These are phyloP conservation scores for Phytophthora colocasiae DNA, from an alignment of 352 stramenopile species.

Conservation along the genomic window DNA sequence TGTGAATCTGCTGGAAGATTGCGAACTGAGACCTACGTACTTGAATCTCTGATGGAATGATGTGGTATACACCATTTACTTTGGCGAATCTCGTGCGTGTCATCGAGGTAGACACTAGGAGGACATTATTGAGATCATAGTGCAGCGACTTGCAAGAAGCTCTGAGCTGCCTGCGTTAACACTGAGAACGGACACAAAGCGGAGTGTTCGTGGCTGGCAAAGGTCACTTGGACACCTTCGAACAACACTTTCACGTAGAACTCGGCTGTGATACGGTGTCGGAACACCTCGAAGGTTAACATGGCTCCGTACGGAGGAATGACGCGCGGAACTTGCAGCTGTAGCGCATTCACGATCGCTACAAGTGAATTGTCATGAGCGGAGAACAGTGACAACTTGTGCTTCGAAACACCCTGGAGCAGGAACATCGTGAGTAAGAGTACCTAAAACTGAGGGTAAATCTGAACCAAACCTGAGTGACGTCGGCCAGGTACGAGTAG, in stretches of 20 bases:
- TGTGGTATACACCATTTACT: slow-evolving; percentile 15
- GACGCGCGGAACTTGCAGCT: slow-evolving; percentile 56
- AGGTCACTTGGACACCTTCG: slow-evolving; percentile 56
- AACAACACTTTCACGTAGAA: slow-evolving; percentile 64
- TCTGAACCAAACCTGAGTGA: slow-evolving; percentile 44
- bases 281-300: slow-evolving; percentile 77
- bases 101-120: slow-evolving; percentile 9
- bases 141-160: slow-evolving; percentile 46
- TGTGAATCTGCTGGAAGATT: slow-evolving; percentile 30
- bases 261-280: slow-evolving; percentile 44
- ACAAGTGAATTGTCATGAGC: slow-evolving; percentile 86
- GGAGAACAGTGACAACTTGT: slow-evolving; percentile 80
- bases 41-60: slow-evolving; percentile 17
- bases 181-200: slow-evolving; percentile 66
- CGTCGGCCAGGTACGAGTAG: slow-evolving; percentile 50
- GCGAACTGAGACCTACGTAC: slow-evolving; percentile 12
- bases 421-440: background rate
- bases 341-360: slow-evolving; percentile 67
- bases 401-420: slow-evolving; percentile 19
- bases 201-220: slow-evolving; percentile 46
- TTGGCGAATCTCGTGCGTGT: slow-evolving; percentile 20
- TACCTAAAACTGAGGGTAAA: background rate
- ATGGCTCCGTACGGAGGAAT: slow-evolving; percentile 79
- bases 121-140: slow-evolving; percentile 18
- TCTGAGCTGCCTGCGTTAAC: slow-evolving; percentile 53